Base-by-base conservation (phyloP, 176 grass and related monocot species). In the Thalia dealbata region DNA sequence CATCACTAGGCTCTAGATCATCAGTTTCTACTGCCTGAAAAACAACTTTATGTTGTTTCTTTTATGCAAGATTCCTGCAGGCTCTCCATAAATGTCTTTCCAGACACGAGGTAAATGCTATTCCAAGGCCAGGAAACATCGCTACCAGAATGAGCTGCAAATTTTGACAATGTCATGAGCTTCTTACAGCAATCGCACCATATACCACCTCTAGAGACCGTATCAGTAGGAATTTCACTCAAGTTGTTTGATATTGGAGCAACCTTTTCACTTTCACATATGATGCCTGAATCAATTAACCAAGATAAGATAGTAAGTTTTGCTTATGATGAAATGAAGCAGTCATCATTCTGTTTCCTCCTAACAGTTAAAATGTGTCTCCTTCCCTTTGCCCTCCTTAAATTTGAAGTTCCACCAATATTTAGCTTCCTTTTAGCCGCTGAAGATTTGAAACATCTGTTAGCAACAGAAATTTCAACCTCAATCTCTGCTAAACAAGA, bases 101-200 rank as follows among this genome's bases (percentile, higher is more conserved):
- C 91, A 15, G 91, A 91, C 65, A 80, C 65, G 10, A 96, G 78
- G 26, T 86, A 80, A 10, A 91, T 60, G 46, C 77, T 74, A 32
- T 91, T 82, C 91, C 91, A 96, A 45, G 85, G 82, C 44, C 24
- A 51, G 22, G 50, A 58, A 59, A 66, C 73, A 51, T 44, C 44
- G 24, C 42, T 61, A 64, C 74, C 79, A 38, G 83, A 80, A 82
- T 96, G 91, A 0, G 75, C 50, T 16, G 77, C 78, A 35, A 96
- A 82, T 35, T 63, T 78, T 48, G 72, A 59, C 21, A 88, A 64
- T 15, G 85, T 7, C 75, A 82, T 12, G 5, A 61, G 50, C 29
- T 69, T 70, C 58, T 88, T 64, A 77, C 91, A 96, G 63, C 88
- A 88, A 63, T 77, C 27, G 77, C 91, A 95, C 13, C 75, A 74